phyloP scores from a whole-genome alignment of 768 basidiomycete species.

The Tubosaeta sp. region DNA sequence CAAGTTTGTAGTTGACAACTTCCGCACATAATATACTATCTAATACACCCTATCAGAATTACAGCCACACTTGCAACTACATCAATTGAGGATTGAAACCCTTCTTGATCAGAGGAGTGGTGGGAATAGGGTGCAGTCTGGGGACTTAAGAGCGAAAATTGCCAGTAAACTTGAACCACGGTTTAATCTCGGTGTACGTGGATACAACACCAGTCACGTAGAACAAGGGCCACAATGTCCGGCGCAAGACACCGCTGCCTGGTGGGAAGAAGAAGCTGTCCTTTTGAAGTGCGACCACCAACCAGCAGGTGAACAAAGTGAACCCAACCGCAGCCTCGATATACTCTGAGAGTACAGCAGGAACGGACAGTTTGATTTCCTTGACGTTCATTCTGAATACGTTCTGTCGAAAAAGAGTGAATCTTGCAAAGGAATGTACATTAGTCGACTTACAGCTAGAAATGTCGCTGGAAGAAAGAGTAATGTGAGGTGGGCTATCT shows the following conservation, averaged over 20 bases:
- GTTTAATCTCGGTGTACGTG: background rate
- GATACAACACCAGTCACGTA: conserved; percentile 5
- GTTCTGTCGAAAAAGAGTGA: conserved; percentile 26
- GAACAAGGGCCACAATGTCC: conserved; percentile 23
- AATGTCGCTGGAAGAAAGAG: conserved; percentile 53
- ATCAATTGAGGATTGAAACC: background rate
- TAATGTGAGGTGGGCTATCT: conserved; percentile 54
- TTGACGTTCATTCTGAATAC: conserved; percentile 25
- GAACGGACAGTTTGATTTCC: conserved; percentile 21
- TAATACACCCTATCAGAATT: background rate
- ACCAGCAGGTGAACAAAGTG: conserved; percentile 49
- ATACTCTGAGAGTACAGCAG: conserved; percentile 32
- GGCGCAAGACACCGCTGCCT: conserved; percentile 5
- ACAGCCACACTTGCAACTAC: background rate
- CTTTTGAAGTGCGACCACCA: conserved; percentile 48
- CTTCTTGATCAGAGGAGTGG: background rate
- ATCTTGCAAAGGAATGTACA: background rate
- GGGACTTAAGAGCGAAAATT: background rate
- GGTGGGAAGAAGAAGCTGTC: conserved; percentile 9
- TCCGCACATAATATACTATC: background rate
- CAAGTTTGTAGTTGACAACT: background rate
- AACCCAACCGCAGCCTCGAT: conserved; percentile 38
- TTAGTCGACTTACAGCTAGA: conserved; percentile 19
- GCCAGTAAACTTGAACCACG: background rate
- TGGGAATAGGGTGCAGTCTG: background rate